Percentiles rank a stretch among this genome's conserved stretches.
These are phyloP conservation scores for Monilinia fructigena DNA, from an alignment of 2,329 filamentous ascomycete genomes.

Conservation along the genomic window DNA sequence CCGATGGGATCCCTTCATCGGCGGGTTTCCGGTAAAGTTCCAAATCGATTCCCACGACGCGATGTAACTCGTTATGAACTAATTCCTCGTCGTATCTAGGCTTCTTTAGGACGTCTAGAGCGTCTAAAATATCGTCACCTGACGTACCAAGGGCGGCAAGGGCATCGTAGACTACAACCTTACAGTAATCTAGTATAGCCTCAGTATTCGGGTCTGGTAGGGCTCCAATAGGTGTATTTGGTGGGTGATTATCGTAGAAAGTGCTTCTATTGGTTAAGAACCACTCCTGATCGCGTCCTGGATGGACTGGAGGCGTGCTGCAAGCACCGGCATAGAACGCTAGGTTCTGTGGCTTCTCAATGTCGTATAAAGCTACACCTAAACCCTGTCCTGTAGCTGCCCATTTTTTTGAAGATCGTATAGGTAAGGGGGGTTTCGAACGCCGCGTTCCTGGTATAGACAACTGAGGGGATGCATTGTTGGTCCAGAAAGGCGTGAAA, in stretches of 20 bases:
- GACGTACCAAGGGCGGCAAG: slow-evolving; percentile 35
- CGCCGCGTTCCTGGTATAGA: slow-evolving; percentile 34
- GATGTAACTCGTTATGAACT: slow-evolving; percentile 1
- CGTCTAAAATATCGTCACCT: slow-evolving; percentile 32
- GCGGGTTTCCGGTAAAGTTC: background rate
- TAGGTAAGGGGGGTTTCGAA: slow-evolving; percentile 29
- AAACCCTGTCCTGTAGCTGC: slow-evolving; percentile 29
- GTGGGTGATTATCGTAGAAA: slow-evolving; percentile 27
- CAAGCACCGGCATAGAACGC: slow-evolving; percentile 32
- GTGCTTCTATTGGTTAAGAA: slow-evolving; percentile 32
- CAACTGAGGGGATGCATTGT: slow-evolving; percentile 29
- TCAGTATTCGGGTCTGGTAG: slow-evolving; percentile 26
- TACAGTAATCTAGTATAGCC: slow-evolving; percentile 32
- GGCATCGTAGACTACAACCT: slow-evolving; percentile 36
- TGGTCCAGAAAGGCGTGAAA: slow-evolving; percentile 32
- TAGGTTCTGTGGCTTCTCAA: slow-evolving; percentile 33
- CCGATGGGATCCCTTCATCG: background rate
- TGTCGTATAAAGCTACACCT: slow-evolving; percentile 31
- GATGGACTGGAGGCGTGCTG: background rate
- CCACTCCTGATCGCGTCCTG: slow-evolving; percentile 30
- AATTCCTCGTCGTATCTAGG: background rate
- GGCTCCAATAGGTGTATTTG: slow-evolving; percentile 16
- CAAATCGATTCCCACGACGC: background rate
- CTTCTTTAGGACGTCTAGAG: slow-evolving; percentile 26
- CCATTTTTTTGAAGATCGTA: slow-evolving; percentile 30